Conservation (phyloP, 2,329 filamentous ascomycete species). For the Fusarium longipes region DNA sequence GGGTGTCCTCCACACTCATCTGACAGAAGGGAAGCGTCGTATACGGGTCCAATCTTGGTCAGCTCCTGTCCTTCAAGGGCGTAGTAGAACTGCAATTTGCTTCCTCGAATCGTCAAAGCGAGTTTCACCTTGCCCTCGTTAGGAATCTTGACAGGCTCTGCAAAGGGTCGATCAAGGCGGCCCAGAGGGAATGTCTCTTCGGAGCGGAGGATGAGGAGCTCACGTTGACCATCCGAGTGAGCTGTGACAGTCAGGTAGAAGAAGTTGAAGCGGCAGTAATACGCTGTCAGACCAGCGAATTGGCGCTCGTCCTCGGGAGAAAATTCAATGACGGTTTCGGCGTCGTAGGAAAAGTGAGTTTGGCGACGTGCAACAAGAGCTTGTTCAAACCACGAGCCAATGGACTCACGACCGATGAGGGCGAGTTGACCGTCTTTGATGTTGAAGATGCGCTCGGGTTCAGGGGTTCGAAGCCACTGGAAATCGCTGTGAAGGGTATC, state of each 20-base stretch:
- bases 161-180: slow-evolving; percentile 57
- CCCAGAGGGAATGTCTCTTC: slow-evolving; percentile 67
- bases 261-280: slow-evolving; percentile 74
- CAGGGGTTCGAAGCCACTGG: slow-evolving; percentile 68
- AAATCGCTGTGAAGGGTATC: slow-evolving; percentile 62
- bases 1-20: slow-evolving; percentile 73
- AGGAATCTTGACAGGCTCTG: slow-evolving; percentile 61
- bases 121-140: slow-evolving; percentile 66
- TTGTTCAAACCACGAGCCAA: slow-evolving; percentile 70
- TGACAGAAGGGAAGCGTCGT: slow-evolving; percentile 68
- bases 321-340: slow-evolving; percentile 66
- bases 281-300: slow-evolving; percentile 70
- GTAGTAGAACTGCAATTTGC: slow-evolving; percentile 67
- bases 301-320: slow-evolving; percentile 67
- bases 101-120: slow-evolving; percentile 62
- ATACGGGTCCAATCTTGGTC: slow-evolving; percentile 64
- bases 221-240: slow-evolving; percentile 64
- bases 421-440: slow-evolving; percentile 55
- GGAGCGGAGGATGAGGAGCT: slow-evolving; percentile 67
- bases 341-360: slow-evolving; percentile 70
- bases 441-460: slow-evolving; percentile 64
- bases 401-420: slow-evolving; percentile 62
- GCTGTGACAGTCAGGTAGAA: slow-evolving; percentile 72
- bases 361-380: slow-evolving; percentile 66
- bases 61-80: slow-evolving; percentile 59